A percentile compares a stretch with the other conserved stretches of the same genome.
Conservation (phyloP, 345 rosid genomes). For the Dimocarpus longan region DNA sequence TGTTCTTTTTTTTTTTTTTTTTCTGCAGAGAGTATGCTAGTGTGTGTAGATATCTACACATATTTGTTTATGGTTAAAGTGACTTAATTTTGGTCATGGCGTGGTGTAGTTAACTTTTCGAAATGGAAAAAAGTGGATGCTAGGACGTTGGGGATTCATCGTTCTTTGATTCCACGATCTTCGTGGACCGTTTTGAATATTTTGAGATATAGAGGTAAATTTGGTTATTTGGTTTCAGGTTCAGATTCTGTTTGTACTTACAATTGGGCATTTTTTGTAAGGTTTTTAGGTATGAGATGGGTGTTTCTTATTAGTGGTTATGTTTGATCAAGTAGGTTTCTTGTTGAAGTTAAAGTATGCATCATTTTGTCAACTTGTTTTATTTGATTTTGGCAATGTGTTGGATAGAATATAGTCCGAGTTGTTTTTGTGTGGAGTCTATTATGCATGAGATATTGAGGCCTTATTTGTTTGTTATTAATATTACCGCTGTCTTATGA, state of each 20-base stretch:
- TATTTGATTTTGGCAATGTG: background rate
- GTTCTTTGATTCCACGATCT: slow-evolving; percentile 49
- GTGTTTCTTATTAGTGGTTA: background rate
- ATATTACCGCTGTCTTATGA: background rate
- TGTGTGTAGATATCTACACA: background rate
- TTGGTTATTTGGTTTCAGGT: background rate
- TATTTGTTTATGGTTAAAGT: background rate
- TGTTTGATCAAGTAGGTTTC: background rate
- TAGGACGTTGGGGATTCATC: slow-evolving; percentile 41
- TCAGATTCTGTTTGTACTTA: background rate
- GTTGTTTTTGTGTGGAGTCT: background rate
- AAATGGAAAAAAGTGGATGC: slow-evolving; percentile 67
- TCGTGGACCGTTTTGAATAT: slow-evolving; percentile 58
- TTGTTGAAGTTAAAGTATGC: background rate
- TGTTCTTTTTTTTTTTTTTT: background rate
- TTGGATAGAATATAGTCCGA: background rate
- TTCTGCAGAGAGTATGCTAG: too few species aligned
- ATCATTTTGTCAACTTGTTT: slow-evolving; percentile 19
- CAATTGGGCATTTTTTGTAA: background rate
- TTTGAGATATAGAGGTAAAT: slow-evolving; percentile 54
- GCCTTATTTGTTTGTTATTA: background rate
- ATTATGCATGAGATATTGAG: background rate
- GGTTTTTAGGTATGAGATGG: background rate
- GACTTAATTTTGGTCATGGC: slow-evolving; percentile 10
- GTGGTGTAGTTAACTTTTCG: slow-evolving; percentile 46